These are phyloP conservation scores for Ophiobolus disseminans DNA, from an alignment of 2,329 filamentous ascomycete genomes.

Conservation along the genomic window DNA sequence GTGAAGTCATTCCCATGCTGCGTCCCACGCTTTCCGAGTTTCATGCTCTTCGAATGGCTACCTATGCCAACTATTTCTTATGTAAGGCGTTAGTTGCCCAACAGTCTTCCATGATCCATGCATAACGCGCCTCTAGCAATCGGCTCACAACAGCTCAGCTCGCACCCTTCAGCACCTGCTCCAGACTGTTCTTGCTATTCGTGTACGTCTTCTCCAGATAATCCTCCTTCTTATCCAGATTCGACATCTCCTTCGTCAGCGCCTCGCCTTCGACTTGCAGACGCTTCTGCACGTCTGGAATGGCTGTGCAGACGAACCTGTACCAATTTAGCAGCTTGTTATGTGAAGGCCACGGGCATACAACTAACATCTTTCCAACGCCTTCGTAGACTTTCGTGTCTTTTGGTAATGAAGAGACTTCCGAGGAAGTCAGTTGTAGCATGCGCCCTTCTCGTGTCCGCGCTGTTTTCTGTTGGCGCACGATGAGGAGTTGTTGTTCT, in stretches of 20 bases:
- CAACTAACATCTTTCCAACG: conserved; percentile 86
- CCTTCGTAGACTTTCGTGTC: conserved; percentile 90
- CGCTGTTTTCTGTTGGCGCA: conserved; percentile 80
- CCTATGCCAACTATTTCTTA: no score
- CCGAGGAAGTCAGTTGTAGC: conserved; percentile 83
- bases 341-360: not conserved
- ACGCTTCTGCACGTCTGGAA: conserved; percentile 75
- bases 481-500: conserved; percentile 89
- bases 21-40: no score
- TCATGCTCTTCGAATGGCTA: not conserved
- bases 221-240: conserved; percentile 84
- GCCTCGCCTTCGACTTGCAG: conserved; percentile 76
- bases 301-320: conserved; percentile 88
- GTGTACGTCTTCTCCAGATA: conserved; percentile 95
- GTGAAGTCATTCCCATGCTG: no score
- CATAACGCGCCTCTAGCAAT: not conserved
- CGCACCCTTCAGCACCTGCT: conserved; percentile 75
- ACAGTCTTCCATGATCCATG: not conserved
- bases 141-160: conserved; percentile 11
- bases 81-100: no score
- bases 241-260: conserved; percentile 78
- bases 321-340: not conserved
- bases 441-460: conserved; percentile 91
- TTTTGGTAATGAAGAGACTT: conserved; percentile 77
- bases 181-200: conserved; percentile 90